Evolutionary conservation across 352 stramenopile species (phyloP).

Genomic region (Pythium diclinum): DNA sequence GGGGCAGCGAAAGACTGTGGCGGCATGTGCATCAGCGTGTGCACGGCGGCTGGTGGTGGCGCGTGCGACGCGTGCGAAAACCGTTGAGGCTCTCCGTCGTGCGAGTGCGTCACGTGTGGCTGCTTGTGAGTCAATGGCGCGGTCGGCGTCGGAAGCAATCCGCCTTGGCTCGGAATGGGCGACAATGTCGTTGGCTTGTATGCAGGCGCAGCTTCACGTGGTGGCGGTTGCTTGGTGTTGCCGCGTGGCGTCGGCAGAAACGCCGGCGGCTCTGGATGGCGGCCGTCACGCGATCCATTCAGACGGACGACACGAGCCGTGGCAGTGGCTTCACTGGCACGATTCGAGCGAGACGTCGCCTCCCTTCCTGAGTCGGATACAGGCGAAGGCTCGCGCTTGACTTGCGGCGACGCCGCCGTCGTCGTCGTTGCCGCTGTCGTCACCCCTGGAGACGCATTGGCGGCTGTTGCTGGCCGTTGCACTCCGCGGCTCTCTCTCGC

Average conservation of each 20-base stretch:
- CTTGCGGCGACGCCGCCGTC: not conserved
- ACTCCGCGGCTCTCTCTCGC: conserved; percentile 28
- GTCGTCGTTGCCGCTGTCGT: not conserved
- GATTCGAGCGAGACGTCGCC: not conserved
- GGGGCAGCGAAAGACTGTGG: not conserved
- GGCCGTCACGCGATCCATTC: not conserved
- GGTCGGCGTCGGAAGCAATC: not conserved
- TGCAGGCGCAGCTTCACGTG: not conserved
- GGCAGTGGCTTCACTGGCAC: not conserved
- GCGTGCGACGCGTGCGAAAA: not conserved
- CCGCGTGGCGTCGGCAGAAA: conserved; percentile 5
- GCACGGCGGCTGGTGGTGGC: not conserved
- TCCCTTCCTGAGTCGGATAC: not conserved
- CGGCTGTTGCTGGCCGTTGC: not conserved
- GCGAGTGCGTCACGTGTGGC: not conserved
- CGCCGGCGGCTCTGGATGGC: conserved; percentile 1
- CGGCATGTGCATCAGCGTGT: not conserved
- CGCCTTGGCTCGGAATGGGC: not conserved
- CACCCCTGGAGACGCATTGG: not conserved
- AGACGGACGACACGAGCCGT: not conserved
- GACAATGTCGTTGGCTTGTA: not conserved
- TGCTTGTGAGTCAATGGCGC: not conserved
- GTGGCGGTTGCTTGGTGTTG: not conserved
- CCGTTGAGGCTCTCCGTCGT: not conserved
- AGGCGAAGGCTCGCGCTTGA: conserved; percentile 16